Conservation (phyloP, 2,329 filamentous ascomycete genomes). For the Colletotrichum salicis region DNA sequence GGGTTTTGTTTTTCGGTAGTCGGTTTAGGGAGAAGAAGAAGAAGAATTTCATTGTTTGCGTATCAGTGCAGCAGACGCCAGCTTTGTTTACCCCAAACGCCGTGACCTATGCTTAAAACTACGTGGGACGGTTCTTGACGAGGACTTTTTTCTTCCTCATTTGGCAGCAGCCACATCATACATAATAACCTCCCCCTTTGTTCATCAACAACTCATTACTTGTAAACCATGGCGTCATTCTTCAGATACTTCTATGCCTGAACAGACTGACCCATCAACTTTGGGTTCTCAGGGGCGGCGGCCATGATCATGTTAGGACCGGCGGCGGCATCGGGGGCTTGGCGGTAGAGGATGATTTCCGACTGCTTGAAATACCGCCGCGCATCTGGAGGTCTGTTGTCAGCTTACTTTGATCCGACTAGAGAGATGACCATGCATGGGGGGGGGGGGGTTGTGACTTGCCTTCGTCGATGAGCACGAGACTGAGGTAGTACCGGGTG, state of each 20-base stretch:
- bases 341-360: conserved; percentile 95
- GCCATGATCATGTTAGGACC: conserved; percentile 50
- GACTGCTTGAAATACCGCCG: conserved; percentile 99
- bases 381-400: conserved; percentile 70
- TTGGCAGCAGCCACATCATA: conserved; percentile 9
- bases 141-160: conserved; percentile 20
- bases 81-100: conserved; percentile 47
- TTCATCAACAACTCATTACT: conserved; percentile 6
- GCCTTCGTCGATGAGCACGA: conserved; percentile 97
- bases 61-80: conserved; percentile 37
- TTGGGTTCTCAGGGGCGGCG: conserved; percentile 58
- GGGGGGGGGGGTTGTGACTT: conserved; percentile 39
- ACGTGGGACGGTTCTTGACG: conserved; percentile 8
- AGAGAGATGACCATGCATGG: conserved; percentile 19
- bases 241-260: conserved; percentile 26
- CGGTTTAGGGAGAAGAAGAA: conserved; percentile 37
- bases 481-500: conserved; percentile 94
- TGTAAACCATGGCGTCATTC: conserved; percentile 8
- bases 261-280: conserved; percentile 50
- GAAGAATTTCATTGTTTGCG: conserved; percentile 34
- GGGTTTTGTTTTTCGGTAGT: conserved; percentile 38
- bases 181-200: background rate
- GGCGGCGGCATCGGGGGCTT: conserved; percentile 70
- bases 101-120: conserved; percentile 53
- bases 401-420: background rate